Conservation (phyloP, 1,284 basidiomycete genomes). For the Volvariella surrecta region DNA sequence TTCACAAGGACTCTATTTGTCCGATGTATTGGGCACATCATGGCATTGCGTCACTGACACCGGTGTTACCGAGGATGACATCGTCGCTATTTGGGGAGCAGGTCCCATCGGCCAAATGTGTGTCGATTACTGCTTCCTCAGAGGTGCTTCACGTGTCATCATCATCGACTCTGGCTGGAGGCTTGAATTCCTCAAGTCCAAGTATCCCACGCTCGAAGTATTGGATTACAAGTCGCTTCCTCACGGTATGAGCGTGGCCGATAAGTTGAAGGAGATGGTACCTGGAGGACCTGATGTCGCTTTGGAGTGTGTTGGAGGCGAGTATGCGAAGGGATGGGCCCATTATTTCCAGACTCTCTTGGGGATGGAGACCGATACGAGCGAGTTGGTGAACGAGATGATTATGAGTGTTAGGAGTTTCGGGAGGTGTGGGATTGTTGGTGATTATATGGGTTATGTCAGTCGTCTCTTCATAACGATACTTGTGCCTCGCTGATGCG, state of each 20-base stretch:
- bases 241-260: constrained; percentile 37
- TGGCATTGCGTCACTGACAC: constrained; percentile 70
- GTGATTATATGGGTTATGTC: constrained; percentile 51
- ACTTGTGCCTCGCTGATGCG: no score
- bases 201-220: constrained; percentile 25
- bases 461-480: no score
- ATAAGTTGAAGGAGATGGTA: constrained; percentile 51
- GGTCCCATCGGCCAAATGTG: constrained; percentile 58
- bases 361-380: constrained; percentile 71
- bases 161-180: constrained; percentile 42
- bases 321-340: constrained; percentile 37
- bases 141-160: constrained; percentile 67
- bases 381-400: constrained; percentile 68
- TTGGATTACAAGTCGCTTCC: constrained; percentile 52
- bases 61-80: constrained; percentile 55
- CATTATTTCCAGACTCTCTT: constrained; percentile 67
- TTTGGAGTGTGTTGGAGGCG: constrained; percentile 30
- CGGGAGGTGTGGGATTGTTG: constrained; percentile 57
- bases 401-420: constrained; percentile 54
- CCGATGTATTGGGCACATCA: constrained; percentile 67
- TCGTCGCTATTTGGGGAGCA: constrained; percentile 61
- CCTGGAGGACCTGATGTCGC: constrained; percentile 60
- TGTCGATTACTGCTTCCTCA: constrained; percentile 55
- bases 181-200: constrained; percentile 27
- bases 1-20: constrained; percentile 44